Conservation (phyloP, 2,329 filamentous ascomycete species). For the Achaetomium macrosporum region DNA sequence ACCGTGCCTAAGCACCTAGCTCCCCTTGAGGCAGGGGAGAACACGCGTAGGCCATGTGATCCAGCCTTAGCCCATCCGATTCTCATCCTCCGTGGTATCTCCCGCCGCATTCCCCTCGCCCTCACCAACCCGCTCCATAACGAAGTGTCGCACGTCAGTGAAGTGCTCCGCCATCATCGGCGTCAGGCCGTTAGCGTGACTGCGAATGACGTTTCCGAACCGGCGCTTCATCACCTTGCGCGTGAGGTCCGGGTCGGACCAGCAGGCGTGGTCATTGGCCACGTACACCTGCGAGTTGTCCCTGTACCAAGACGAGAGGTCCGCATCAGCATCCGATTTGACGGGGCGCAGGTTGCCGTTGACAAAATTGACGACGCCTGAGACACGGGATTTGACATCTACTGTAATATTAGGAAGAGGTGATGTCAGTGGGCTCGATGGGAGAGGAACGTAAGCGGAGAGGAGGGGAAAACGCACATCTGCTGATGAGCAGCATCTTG, state of each 20-base stretch:
- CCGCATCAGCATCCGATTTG: constrained; percentile 69
- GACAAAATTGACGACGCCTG: constrained; percentile 75
- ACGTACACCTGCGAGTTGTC: constrained; percentile 76
- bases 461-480: constrained; percentile 47
- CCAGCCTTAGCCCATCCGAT: neutral
- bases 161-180: constrained; percentile 54
- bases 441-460: constrained; percentile 9
- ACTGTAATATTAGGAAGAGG: constrained; percentile 13
- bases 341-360: constrained; percentile 70
- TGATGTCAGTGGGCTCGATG: neutral
- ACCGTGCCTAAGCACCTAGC: too few relatives aligned
- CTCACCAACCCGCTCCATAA: constrained; percentile 35
- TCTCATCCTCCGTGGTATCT: constrained; percentile 47
- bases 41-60: neutral
- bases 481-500: constrained; percentile 70
- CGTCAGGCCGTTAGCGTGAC: constrained; percentile 42
- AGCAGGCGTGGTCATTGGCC: constrained; percentile 67
- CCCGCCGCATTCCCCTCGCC: constrained; percentile 28
- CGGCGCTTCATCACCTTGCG: constrained; percentile 55
- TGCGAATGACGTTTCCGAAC: constrained; percentile 53
- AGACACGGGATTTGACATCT: constrained; percentile 62
- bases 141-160: constrained; percentile 47
- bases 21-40: too few relatives aligned
- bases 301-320: constrained; percentile 75
- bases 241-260: constrained; percentile 56